A percentile compares a stretch with the other conserved stretches of the same genome.
These are phyloP conservation scores for Penicillium sp. DNA, from an alignment of 2,329 filamentous ascomycete genomes.

Conservation along the genomic window DNA sequence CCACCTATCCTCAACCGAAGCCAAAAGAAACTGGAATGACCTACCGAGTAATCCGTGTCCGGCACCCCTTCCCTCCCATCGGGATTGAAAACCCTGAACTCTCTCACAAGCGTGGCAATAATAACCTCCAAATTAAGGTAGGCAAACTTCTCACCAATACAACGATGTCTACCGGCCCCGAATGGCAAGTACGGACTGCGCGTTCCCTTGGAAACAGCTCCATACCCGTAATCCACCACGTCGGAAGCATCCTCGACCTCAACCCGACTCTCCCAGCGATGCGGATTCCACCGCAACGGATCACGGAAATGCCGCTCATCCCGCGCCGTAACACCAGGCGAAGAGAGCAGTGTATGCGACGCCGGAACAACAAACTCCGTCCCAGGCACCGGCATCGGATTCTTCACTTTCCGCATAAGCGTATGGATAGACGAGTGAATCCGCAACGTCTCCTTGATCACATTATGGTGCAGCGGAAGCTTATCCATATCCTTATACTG, in stretches of 20 bases:
- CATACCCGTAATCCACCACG: constrained; percentile 61
- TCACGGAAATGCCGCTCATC: constrained; percentile 61
- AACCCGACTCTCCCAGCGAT: constrained; percentile 54
- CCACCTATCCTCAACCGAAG: neutral
- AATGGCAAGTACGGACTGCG: constrained; percentile 67
- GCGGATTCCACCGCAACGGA: constrained; percentile 59
- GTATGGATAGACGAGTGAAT: constrained; percentile 71
- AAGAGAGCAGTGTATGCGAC: constrained; percentile 73
- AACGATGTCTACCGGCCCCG: constrained; percentile 69
- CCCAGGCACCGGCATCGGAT: constrained; percentile 56
- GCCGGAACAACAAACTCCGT: constrained; percentile 70
- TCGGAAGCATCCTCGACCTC: constrained; percentile 50
- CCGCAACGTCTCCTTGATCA: constrained; percentile 70
- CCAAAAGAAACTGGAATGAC: constrained; percentile 29
- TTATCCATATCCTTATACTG: constrained; percentile 59
- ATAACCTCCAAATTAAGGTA: constrained; percentile 68
- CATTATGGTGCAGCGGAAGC: constrained; percentile 60
- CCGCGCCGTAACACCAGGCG: constrained; percentile 66
- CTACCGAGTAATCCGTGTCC: constrained; percentile 62
- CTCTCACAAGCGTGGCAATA: constrained; percentile 58
- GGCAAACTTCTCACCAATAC: constrained; percentile 74
- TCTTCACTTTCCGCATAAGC: constrained; percentile 70
- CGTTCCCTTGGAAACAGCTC: constrained; percentile 59
- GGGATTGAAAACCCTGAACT: constrained; percentile 59
- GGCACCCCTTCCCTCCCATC: constrained; percentile 57